phyloP scores from a whole-genome alignment of 352 stramenopile species.

The Phytophthora ohioensis region DNA sequence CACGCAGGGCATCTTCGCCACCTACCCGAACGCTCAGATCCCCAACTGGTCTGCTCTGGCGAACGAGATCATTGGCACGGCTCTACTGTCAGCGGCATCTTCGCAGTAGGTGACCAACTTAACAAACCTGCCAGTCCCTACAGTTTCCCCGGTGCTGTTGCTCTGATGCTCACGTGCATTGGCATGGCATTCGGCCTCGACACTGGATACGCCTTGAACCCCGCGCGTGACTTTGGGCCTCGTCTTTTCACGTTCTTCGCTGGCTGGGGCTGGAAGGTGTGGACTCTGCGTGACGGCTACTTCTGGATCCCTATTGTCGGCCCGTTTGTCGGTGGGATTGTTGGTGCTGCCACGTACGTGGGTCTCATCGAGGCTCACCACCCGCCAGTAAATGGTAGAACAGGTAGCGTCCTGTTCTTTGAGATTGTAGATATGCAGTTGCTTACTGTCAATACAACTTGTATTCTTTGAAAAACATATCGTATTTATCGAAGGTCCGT shows the following conservation, averaged over 20 bases:
- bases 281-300: slow-evolving; percentile 64
- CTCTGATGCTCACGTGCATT: slow-evolving; percentile 45
- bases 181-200: slow-evolving; percentile 51
- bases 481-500: no score
- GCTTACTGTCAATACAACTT: slow-evolving; percentile 8
- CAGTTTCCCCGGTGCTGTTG: slow-evolving; percentile 44
- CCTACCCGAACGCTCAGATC: slow-evolving; percentile 53
- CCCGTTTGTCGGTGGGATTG: slow-evolving; percentile 69
- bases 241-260: slow-evolving; percentile 59
- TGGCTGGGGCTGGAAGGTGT: slow-evolving; percentile 56
- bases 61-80: slow-evolving; percentile 56
- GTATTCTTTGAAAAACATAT: background rate
- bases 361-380: slow-evolving; percentile 73
- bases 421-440: background rate
- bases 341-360: slow-evolving; percentile 73
- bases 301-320: slow-evolving; percentile 83
- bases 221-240: slow-evolving; percentile 56
- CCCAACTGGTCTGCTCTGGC: slow-evolving; percentile 51
- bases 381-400: slow-evolving; percentile 43
- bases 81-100: slow-evolving; percentile 49
- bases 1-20: slow-evolving; percentile 59
- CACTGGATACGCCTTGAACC: slow-evolving; percentile 55
- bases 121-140: slow-evolving; percentile 58
- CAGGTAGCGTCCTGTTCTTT: background rate
- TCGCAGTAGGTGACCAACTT: slow-evolving; percentile 52